Conservation (phyloP, 352 stramenopile genomes). For the Blastocystis sp. region DNA sequence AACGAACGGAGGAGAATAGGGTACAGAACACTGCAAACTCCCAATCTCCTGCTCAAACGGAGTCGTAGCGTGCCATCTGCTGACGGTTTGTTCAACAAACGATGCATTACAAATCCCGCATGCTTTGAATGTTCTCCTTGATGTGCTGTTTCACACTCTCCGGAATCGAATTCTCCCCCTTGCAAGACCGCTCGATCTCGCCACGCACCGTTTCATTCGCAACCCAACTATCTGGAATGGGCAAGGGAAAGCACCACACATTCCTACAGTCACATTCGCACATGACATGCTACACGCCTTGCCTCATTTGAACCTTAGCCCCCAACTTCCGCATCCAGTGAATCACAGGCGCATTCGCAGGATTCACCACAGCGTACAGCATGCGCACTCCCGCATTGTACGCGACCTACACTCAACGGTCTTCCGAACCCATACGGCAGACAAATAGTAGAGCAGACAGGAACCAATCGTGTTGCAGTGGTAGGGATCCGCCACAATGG, state of each 20-base stretch:
- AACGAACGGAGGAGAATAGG: not conserved
- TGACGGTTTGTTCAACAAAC: not conserved
- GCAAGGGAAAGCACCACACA: conserved; percentile 68
- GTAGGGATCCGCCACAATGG: conserved; percentile 65
- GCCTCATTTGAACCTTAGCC: conserved; percentile 38
- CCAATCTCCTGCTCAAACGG: too few species aligned
- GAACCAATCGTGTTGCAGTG: conserved; percentile 67
- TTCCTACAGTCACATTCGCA: conserved; percentile 12
- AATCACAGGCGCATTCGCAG: conserved; percentile 56
- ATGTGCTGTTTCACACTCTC: conserved; percentile 37
- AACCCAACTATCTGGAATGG: conserved; percentile 45
- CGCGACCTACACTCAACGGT: not conserved
- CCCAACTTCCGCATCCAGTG: conserved; percentile 69
- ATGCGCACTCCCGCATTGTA: conserved; percentile 30
- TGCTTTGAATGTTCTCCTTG: not conserved
- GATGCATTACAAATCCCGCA: conserved; percentile 21
- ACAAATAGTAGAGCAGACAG: conserved; percentile 65
- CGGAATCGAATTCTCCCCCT: conserved; percentile 10
- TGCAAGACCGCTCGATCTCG: conserved; percentile 36
- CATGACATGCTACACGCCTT: conserved; percentile 32
- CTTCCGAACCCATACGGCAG: not conserved
- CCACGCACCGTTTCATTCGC: conserved; percentile 15
- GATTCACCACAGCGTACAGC: conserved; percentile 68
- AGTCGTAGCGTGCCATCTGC: too few species aligned
- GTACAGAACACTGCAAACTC: not conserved